Percentiles rank a stretch among this genome's conserved stretches.
phyloP scores from a whole-genome alignment of 306 rosid species.

The Gastrolobium bilobum region DNA sequence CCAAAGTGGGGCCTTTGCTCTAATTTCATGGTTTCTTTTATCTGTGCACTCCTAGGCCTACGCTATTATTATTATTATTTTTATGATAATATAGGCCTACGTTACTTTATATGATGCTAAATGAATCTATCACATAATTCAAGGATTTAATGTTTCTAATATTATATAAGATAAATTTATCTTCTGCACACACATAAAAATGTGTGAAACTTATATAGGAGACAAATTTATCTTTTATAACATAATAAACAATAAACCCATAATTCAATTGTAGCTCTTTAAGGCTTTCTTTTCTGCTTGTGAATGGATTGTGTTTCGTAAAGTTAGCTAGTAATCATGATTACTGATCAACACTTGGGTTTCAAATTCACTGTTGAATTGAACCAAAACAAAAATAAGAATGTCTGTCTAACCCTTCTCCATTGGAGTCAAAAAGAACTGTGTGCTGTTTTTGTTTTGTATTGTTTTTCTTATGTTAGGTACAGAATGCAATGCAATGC shows the following conservation, averaged over 20 bases:
- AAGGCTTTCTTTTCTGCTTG: slow-evolving; percentile 35
- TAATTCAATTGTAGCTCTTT: slow-evolving; percentile 19
- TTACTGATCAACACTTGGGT: slow-evolving; percentile 48
- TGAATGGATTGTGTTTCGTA: slow-evolving; percentile 35
- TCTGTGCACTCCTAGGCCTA: background rate
- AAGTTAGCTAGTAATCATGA: slow-evolving; percentile 45
- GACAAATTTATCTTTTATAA: no score
- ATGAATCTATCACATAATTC: slow-evolving; percentile 4
- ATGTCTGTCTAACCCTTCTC: slow-evolving; percentile 24
- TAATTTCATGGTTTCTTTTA: slow-evolving; percentile 30
- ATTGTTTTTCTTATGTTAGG: slow-evolving; percentile 53
- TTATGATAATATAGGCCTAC: background rate
- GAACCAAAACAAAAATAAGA: slow-evolving; percentile 29
- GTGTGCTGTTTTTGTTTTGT: slow-evolving; percentile 8
- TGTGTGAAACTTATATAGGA: no score
- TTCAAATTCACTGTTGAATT: slow-evolving; percentile 32
- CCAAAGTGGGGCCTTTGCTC: slow-evolving; percentile 42
- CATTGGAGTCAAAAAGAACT: background rate
- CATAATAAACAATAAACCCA: no score
- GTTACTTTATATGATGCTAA: slow-evolving; percentile 31
- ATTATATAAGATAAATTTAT: no score
- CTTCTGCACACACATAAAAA: no score
- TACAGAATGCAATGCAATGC: slow-evolving; percentile 51
- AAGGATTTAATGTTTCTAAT: background rate
- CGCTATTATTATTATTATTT: background rate